A percentile compares a stretch with the other conserved stretches of the same genome.
Evolutionary conservation across 2,329 filamentous ascomycete species (phyloP).

Genomic region (Rhinocladiella similis): DNA sequence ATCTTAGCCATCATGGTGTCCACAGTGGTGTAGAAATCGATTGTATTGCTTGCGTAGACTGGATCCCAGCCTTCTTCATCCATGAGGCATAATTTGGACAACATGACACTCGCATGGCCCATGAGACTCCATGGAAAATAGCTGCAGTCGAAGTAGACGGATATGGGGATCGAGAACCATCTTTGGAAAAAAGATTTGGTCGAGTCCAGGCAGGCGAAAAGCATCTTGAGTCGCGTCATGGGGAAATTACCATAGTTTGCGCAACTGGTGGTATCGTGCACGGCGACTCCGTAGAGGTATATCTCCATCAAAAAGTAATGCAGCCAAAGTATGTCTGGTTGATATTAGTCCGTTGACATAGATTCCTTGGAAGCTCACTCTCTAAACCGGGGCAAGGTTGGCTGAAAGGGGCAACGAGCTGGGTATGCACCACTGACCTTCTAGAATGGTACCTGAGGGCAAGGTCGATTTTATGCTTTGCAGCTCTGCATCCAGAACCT

Average conservation of each 20-base stretch:
- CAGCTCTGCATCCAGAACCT: constrained; percentile 48
- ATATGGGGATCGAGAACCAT: constrained; percentile 48
- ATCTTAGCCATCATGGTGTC: constrained; percentile 25
- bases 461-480: constrained; percentile 25
- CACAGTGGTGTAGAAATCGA: constrained; percentile 28
- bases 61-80: constrained; percentile 31
- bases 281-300: constrained; percentile 30
- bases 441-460: not conserved
- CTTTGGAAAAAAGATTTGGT: constrained; percentile 52
- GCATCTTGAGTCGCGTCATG: constrained; percentile 49
- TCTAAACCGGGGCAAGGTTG: too few relatives aligned
- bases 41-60: constrained; percentile 24
- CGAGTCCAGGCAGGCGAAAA: constrained; percentile 52
- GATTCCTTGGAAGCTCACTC: too few relatives aligned
- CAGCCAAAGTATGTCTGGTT: constrained; percentile 29
- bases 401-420: not conserved
- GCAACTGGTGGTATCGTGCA: constrained; percentile 41
- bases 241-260: constrained; percentile 37
- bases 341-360: not conserved
- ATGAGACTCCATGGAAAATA: constrained; percentile 49
- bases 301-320: constrained; percentile 33
- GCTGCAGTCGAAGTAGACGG: constrained; percentile 48
- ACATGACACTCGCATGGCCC: constrained; percentile 42
- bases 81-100: constrained; percentile 32
- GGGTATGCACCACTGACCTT: not conserved